Evolutionary conservation across 2,329 filamentous ascomycete species (phyloP).

Genomic region (Zasmidium cellare): DNA sequence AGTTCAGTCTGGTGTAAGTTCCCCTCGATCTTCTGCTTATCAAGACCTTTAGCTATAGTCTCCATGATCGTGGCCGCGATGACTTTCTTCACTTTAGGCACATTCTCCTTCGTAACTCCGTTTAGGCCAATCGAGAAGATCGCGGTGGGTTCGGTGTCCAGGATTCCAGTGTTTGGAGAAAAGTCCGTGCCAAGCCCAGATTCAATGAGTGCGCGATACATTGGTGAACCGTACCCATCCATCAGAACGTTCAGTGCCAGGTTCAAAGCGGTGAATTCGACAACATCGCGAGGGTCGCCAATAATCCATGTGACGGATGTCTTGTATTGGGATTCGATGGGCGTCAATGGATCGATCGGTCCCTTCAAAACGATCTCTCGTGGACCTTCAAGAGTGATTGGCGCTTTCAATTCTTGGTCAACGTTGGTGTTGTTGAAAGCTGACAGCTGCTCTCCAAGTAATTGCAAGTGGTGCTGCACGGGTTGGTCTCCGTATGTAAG

Average conservation of each 20-base stretch:
- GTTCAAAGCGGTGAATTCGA: slow-evolving; percentile 85
- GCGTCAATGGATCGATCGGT: slow-evolving; percentile 82
- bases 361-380: slow-evolving; percentile 71
- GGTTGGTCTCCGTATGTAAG: slow-evolving; percentile 96
- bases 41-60: slow-evolving; percentile 75
- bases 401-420: slow-evolving; percentile 73
- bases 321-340: slow-evolving; percentile 84
- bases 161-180: slow-evolving; percentile 92
- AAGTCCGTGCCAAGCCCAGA: slow-evolving; percentile 88
- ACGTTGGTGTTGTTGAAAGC: slow-evolving; percentile 69
- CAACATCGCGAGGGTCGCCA: slow-evolving; percentile 75
- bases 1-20: slow-evolving; percentile 92
- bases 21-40: slow-evolving; percentile 86
- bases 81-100: slow-evolving; percentile 72
- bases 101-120: slow-evolving; percentile 80
- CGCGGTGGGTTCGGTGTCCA: slow-evolving; percentile 67
- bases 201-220: slow-evolving; percentile 88
- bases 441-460: slow-evolving; percentile 73
- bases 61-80: slow-evolving; percentile 72
- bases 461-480: slow-evolving; percentile 73
- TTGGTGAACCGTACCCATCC: slow-evolving; percentile 91
- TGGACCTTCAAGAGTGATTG: slow-evolving; percentile 71
- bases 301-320: slow-evolving; percentile 92
- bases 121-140: slow-evolving; percentile 90
- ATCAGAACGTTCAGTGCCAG: slow-evolving; percentile 81